Base-by-base conservation (phyloP, 306 rosid species). In the Carpinus viminea region DNA sequence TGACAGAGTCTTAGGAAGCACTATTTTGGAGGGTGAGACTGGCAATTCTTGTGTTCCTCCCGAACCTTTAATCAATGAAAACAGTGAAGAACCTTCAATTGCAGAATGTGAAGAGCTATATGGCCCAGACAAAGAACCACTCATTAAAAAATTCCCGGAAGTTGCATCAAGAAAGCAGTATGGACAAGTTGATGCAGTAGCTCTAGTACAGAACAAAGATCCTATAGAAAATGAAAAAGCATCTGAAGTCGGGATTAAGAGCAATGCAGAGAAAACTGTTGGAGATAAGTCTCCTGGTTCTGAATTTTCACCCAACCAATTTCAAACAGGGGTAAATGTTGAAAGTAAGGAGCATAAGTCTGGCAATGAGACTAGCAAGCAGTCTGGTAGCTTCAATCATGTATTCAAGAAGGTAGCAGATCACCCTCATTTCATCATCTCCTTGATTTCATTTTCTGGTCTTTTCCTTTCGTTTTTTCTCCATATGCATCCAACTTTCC, bases 91-190 rank as follows among this genome's bases (percentile, higher is more conserved):
- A 81, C 93, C 88, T 74, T 85, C 85, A 48, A 90, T 84, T 68
- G 91, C 92, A 38, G 98, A 95, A 82, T 86, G 88, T 78, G 96
- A 91, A 79, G 99, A 93, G 72, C 86, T 95, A 80, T 93, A 91
- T 47, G 98, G 97, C 69, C 96, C 98, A 1, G 98, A 95, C 70
- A 89, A 81, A 83, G 97, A 95, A 80, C 89, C 87, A 7, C 82
- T 79, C 4, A 45, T 80, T 20, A 75, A 70, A 73, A 74, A 70
- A 59, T 75, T 91, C 76, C 91, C 91, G 2, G 86, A 74, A 53
- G 79, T 60, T 71, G 88, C 86, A 21, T 79, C 73, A 38, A 77
- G 16, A 82, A 78, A 85, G 68, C 62, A 36, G 41, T 50, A 4
- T 73, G 90, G 73, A 79, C 74, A 84, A 34, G 75, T 36, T 68